Base-by-base conservation (phyloP, 768 basidiomycete genomes). In the Lactarius hengduanensis region DNA sequence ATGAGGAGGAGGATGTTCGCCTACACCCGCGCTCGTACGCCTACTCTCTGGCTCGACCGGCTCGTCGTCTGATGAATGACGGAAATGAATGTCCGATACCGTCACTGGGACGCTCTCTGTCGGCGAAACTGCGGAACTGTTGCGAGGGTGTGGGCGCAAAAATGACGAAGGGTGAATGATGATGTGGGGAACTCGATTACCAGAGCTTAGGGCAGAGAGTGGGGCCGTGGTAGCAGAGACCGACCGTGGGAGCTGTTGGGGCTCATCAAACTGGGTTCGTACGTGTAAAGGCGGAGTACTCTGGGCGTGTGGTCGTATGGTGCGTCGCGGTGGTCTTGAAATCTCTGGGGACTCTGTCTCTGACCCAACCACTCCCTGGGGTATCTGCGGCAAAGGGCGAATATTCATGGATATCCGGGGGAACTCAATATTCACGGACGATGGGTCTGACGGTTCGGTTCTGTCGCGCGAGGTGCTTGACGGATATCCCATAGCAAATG, bases 81-180 rank as follows among this genome's bases (percentile, higher is more conserved):
- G 73, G 74, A 78, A 78, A 69, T 77, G 74, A 59, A 78, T 77
- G 64, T 78, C 77, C 13, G 76, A 76, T 47, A 78, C 73, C 26
- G 76, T 75, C 59, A 74, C 65, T 0, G 77, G 76, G 59, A 78
- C 69, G 36, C 76, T 77, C 43, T 78, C 77, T 1, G 77, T 76
- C 22, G 77, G 77, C 4, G 77, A 78, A 13, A 66, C 57, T 26
- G 59, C 45, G n/a, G 64, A 61, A 20, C 62, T 59, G 34, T 28
- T 50, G 40, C 59, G 70, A 34, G 32, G 64, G 40, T 57, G 68
- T 20, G 71, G 72, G 16, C 73, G 72, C 13, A 59, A 55, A 40
- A 70, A 67, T 30, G 68, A 55, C 26, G 72, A 71, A 34, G 71
- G 71, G 57, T 69, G 72, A 2, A 65, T 43, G 34, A 69, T 26